Evolutionary conservation across 352 stramenopile genomes (phyloP).

Genomic region (Globisporangium canariense): DNA sequence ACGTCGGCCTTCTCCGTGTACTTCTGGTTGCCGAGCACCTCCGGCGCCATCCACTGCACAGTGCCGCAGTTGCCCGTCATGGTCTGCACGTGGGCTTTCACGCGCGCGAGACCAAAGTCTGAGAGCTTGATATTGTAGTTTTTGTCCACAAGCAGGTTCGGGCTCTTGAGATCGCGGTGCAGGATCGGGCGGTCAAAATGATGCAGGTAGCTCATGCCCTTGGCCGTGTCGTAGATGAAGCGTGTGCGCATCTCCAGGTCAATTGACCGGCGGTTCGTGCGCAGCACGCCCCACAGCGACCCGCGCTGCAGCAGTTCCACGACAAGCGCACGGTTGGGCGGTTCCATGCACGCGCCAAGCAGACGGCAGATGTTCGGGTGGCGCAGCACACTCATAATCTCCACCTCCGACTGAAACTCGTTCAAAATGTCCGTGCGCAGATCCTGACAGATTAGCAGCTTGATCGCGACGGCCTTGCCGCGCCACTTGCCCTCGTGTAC

Average conservation of each 20-base stretch:
- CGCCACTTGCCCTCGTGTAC: constrained; percentile 70
- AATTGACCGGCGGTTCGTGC: constrained; percentile 54
- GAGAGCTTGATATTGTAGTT: constrained; percentile 85
- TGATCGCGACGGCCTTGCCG: constrained; percentile 61
- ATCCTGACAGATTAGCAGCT: constrained; percentile 66
- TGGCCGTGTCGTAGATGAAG: constrained; percentile 74
- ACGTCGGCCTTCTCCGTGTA: constrained; percentile 91
- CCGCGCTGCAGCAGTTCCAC: constrained; percentile 91
- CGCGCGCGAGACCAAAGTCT: constrained; percentile 79
- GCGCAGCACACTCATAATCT: constrained; percentile 81
- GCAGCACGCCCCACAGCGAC: constrained; percentile 91
- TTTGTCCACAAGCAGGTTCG: constrained; percentile 81
- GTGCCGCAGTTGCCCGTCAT: constrained; percentile 87
- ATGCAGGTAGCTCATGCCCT: constrained; percentile 85
- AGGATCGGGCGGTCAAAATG: constrained; percentile 81
- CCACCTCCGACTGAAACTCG: constrained; percentile 67
- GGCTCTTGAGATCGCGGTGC: constrained; percentile 82
- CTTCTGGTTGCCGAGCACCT: constrained; percentile 83
- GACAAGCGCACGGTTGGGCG: constrained; percentile 91
- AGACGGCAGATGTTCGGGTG: constrained; percentile 97
- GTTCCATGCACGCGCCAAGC: constrained; percentile 92
- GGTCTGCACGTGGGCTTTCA: constrained; percentile 80
- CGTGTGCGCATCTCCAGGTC: constrained; percentile 49
- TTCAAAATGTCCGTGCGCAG: constrained; percentile 56
- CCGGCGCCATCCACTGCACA: constrained; percentile 63